These are phyloP conservation scores for Calocybe gambosa DNA, from an alignment of 1,284 basidiomycete species.

Conservation along the genomic window DNA sequence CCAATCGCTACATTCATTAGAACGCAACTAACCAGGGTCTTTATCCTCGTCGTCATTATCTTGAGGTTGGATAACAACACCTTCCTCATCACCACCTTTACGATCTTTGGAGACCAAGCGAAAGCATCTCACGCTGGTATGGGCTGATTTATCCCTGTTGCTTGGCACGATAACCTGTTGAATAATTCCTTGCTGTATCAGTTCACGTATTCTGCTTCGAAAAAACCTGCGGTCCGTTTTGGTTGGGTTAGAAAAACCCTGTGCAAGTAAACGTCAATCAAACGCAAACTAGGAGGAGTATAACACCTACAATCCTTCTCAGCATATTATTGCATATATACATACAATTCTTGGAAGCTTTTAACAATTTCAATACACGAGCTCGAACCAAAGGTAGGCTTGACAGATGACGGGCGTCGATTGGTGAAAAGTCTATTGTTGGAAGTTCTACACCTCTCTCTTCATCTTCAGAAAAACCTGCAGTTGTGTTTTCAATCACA, in stretches of 20 bases:
- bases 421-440: constrained; percentile 55
- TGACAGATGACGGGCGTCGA: constrained; percentile 69
- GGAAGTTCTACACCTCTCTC: constrained; percentile 23
- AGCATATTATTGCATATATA: constrained; percentile 68
- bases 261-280: constrained; percentile 1
- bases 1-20: background rate
- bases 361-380: constrained; percentile 62
- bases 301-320: constrained; percentile 51
- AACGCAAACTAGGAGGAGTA: background rate
- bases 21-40: constrained; percentile 21
- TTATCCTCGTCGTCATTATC: constrained; percentile 39
- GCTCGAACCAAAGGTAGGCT: constrained; percentile 63
- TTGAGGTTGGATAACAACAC: constrained; percentile 26
- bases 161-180: constrained; percentile 67
- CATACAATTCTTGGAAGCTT: constrained; percentile 58
- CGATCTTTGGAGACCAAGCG: constrained; percentile 43
- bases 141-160: constrained; percentile 36
- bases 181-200: constrained; percentile 63
- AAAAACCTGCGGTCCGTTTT: constrained; percentile 75
- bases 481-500: constrained; percentile 23
- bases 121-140: constrained; percentile 52
- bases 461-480: constrained; percentile 32
- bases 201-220: constrained; percentile 59
- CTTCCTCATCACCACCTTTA: constrained; percentile 25
- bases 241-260: constrained; percentile 71